Conservation (phyloP, 345 rosid genomes). For the Pistacia atlantica region DNA sequence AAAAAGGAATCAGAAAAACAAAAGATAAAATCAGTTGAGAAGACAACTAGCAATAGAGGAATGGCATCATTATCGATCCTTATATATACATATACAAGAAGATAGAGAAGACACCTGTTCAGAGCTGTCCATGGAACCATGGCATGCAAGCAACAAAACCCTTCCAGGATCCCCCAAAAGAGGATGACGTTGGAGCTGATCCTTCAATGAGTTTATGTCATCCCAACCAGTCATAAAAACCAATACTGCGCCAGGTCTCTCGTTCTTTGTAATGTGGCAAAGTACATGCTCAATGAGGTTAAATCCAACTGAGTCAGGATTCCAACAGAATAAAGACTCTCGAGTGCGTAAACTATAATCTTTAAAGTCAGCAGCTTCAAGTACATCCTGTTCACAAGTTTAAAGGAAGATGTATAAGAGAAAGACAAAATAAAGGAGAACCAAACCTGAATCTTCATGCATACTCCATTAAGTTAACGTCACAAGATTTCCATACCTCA, state of each 20-base stretch:
- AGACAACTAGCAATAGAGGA: not conserved
- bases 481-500: slow-evolving; percentile 55
- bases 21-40: not conserved
- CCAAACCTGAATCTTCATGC: slow-evolving; percentile 1
- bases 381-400: slow-evolving; percentile 66
- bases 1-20: slow-evolving; percentile 18
- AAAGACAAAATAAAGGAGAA: slow-evolving; percentile 16
- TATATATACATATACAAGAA: not conserved
- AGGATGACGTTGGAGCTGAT: slow-evolving; percentile 82
- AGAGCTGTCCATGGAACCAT: slow-evolving; percentile 97
- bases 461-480: not conserved
- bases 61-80: slow-evolving; percentile 5
- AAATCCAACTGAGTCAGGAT: slow-evolving; percentile 96
- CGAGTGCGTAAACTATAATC: slow-evolving; percentile 61
- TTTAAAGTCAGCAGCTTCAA: slow-evolving; percentile 69
- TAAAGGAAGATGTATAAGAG: slow-evolving; percentile 10
- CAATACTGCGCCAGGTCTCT: slow-evolving; percentile 90
- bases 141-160: slow-evolving; percentile 92
- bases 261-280: slow-evolving; percentile 75
- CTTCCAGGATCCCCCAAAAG: slow-evolving; percentile 81
- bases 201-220: slow-evolving; percentile 93
- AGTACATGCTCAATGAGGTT: slow-evolving; percentile 92
- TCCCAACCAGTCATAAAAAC: slow-evolving; percentile 99
- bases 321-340: slow-evolving; percentile 88
- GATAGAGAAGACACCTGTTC: slow-evolving; percentile 70